Percentiles rank a stretch among this genome's conserved stretches.
phyloP scores from a whole-genome alignment of 2,329 filamentous ascomycete genomes.

The Pezicula neosporulosa region DNA sequence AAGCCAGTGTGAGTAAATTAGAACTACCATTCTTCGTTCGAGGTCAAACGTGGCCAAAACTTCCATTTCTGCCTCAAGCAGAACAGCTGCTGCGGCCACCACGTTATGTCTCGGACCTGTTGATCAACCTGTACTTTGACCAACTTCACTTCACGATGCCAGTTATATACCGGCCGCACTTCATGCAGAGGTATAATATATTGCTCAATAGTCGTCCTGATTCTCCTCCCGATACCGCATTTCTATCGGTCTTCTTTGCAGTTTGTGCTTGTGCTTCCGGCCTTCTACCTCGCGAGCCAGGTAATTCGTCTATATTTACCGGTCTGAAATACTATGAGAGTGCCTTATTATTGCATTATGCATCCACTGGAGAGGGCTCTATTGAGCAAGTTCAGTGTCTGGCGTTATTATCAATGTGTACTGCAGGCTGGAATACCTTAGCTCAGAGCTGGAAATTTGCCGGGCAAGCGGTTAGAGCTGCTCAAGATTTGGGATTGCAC shows the following conservation, averaged over 20 bases:
- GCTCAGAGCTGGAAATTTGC: conserved; percentile 25
- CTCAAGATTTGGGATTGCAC: conserved; percentile 27
- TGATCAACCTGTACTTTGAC: conserved; percentile 37
- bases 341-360: conserved; percentile 22
- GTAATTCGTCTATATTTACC: conserved; percentile 7
- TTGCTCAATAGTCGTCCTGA: conserved; percentile 17
- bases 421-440: conserved; percentile 28
- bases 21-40: conserved; percentile 27
- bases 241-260: conserved; percentile 27
- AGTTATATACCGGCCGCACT: not conserved
- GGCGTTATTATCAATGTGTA: conserved; percentile 26
- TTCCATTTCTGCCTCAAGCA: conserved; percentile 23
- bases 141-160: conserved; percentile 27
- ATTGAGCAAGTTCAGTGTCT: conserved; percentile 27
- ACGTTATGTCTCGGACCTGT: conserved; percentile 30
- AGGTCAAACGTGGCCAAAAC: conserved; percentile 22
- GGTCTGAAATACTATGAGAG: conserved; percentile 23
- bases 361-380: conserved; percentile 22
- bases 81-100: conserved; percentile 24
- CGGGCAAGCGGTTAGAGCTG: conserved; percentile 25
- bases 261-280: conserved; percentile 28
- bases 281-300: conserved; percentile 14
- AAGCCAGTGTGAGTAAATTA: conserved; percentile 6
- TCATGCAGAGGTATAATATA: conserved; percentile 1
- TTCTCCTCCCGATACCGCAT: conserved; percentile 24